phyloP scores from a whole-genome alignment of 192 early-diverging fungal species.

The Coemansia sp. region DNA sequence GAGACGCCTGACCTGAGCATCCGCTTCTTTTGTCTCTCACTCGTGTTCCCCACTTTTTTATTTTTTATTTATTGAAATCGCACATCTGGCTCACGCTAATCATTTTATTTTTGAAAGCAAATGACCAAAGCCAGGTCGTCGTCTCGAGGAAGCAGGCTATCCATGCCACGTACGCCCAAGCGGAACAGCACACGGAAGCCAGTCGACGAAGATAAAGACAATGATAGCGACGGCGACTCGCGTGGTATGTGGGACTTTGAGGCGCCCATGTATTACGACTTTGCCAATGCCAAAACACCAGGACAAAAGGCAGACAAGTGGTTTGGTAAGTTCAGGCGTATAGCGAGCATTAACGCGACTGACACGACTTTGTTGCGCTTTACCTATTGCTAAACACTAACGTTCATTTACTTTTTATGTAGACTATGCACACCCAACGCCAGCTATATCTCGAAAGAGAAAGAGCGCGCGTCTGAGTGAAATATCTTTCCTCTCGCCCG shows the following conservation, averaged over 20 bases:
- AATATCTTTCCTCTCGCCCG: conserved; percentile 22
- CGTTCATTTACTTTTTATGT: background rate
- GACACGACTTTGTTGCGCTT: background rate
- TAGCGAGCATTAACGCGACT: background rate
- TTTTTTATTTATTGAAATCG: background rate
- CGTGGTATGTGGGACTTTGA: conserved; percentile 49
- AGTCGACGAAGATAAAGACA: background rate
- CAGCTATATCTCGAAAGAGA: conserved; percentile 27
- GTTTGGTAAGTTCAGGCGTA: conserved; percentile 43
- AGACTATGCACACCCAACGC: conserved; percentile 48
- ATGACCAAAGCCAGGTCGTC: conserved; percentile 41
- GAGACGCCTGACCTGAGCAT: background rate
- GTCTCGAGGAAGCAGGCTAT: conserved; percentile 24
- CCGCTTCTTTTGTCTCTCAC: background rate
- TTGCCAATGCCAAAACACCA: conserved; percentile 47
- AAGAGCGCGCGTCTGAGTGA: conserved; percentile 15
- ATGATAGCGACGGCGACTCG: background rate
- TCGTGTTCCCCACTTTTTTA: background rate
- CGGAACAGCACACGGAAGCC: conserved; percentile 16
- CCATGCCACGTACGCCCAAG: conserved; percentile 12
- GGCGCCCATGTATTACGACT: conserved; percentile 52
- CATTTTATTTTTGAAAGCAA: background rate
- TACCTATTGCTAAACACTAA: background rate
- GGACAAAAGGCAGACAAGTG: conserved; percentile 44
- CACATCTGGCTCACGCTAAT: background rate